Percentiles rank a stretch among this genome's conserved stretches.
Conservation (phyloP, 2,329 filamentous ascomycete species). For the Epicoccum sorghinum region DNA sequence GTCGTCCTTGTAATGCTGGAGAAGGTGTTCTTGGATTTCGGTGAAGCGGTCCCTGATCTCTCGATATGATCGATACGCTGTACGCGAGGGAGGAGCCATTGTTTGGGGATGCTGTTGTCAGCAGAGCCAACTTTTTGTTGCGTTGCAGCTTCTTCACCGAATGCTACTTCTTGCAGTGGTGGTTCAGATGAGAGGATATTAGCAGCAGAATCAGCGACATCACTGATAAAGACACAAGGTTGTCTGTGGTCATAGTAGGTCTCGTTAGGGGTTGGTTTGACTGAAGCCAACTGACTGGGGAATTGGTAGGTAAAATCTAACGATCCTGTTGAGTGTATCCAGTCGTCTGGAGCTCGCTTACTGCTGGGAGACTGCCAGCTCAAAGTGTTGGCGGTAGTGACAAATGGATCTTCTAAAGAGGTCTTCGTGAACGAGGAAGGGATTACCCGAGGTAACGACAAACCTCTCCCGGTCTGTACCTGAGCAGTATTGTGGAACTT, state of each 20-base stretch:
- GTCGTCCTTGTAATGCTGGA: no score
- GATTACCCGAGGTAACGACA: background rate
- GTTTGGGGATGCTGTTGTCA: conserved; percentile 7
- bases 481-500: background rate
- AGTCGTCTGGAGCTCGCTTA: background rate
- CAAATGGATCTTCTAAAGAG: conserved; percentile 36
- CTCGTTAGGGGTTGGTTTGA: background rate
- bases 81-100: conserved; percentile 12
- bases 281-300: conserved; percentile 17
- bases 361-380: background rate
- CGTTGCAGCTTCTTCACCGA: conserved; percentile 32
- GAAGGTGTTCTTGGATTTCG: no score
- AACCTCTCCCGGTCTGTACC: background rate
- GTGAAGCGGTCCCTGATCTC: conserved; percentile 21
- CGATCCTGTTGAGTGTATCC: conserved; percentile 13
- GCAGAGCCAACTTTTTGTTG: background rate
- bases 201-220: background rate
- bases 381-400: conserved; percentile 14
- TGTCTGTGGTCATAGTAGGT: background rate
- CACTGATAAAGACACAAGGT: background rate
- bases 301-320: conserved; percentile 38
- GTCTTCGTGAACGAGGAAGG: background rate
- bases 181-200: background rate
- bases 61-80: conserved; percentile 34
- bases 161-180: conserved; percentile 23